These are phyloP conservation scores for Curvularia eragrostidis DNA, from an alignment of 2,329 filamentous ascomycete genomes.

Conservation along the genomic window DNA sequence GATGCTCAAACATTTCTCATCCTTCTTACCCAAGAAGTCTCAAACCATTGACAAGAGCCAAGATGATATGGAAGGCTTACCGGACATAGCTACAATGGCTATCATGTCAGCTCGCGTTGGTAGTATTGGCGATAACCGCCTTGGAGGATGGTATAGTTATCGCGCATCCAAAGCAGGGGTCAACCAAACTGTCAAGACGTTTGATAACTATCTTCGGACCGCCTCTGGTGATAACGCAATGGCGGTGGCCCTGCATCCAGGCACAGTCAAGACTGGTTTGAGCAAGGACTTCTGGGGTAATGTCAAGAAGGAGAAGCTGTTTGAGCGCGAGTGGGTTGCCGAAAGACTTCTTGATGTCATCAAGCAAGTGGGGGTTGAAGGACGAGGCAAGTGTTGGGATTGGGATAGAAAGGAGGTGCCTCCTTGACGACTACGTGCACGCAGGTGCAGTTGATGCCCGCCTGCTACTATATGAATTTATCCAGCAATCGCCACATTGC, in stretches of 20 bases:
- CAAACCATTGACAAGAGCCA: slow-evolving; percentile 10
- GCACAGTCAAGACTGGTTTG: slow-evolving; percentile 78
- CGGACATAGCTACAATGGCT: slow-evolving; percentile 69
- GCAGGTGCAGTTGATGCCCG: slow-evolving; percentile 4
- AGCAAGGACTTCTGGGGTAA: slow-evolving; percentile 74
- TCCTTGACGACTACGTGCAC: slow-evolving; percentile 32
- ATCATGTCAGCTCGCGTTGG: slow-evolving; percentile 81
- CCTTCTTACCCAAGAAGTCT: slow-evolving; percentile 68
- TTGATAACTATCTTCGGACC: slow-evolving; percentile 70
- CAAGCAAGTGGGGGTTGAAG: slow-evolving; percentile 66
- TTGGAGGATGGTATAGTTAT: slow-evolving; percentile 85
- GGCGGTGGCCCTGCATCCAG: slow-evolving; percentile 76
- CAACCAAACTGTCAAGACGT: slow-evolving; percentile 72
- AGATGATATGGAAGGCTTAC: slow-evolving; percentile 38
- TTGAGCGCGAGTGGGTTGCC: slow-evolving; percentile 70
- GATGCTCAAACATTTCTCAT: slow-evolving; percentile 76
- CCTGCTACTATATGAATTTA: neutral
- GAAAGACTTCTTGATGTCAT: slow-evolving; percentile 70
- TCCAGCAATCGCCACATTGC: neutral
- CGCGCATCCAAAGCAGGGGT: slow-evolving; percentile 77
- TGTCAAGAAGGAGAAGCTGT: slow-evolving; percentile 67
- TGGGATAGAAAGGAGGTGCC: slow-evolving; percentile 50
- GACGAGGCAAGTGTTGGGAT: slow-evolving; percentile 51
- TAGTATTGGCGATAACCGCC: slow-evolving; percentile 71
- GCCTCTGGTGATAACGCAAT: slow-evolving; percentile 68